These are phyloP conservation scores for Fusarium citri DNA, from an alignment of 2,329 filamentous ascomycete genomes.

Conservation along the genomic window DNA sequence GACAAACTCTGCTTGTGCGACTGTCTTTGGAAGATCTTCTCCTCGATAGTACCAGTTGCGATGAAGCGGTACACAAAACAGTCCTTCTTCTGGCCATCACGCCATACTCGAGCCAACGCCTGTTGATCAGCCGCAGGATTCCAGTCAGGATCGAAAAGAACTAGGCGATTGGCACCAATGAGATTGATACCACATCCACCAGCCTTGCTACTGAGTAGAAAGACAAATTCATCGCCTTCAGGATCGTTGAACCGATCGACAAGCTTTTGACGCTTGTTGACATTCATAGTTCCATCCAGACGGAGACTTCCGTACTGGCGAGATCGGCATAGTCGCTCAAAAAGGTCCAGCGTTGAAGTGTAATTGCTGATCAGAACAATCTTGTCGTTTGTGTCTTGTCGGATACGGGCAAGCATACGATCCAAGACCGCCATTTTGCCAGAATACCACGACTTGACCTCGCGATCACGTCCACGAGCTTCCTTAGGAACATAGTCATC, in stretches of 20 bases:
- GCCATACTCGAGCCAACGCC: slow-evolving; percentile 96
- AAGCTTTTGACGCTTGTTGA: slow-evolving; percentile 95
- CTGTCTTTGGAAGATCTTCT: slow-evolving; percentile 99
- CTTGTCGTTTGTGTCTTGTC: slow-evolving; percentile 97
- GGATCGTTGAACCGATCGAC: slow-evolving; percentile 99
- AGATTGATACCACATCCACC: slow-evolving; percentile 97
- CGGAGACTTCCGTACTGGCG: slow-evolving; percentile 87
- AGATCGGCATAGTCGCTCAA: slow-evolving; percentile 88
- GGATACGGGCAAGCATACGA: slow-evolving; percentile 95
- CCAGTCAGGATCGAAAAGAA: slow-evolving; percentile 98
- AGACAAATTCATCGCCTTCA: slow-evolving; percentile 88
- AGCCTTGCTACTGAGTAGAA: slow-evolving; percentile 95
- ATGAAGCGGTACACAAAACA: slow-evolving; percentile 99
- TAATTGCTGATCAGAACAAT: slow-evolving; percentile 99
- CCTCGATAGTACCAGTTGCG: slow-evolving; percentile 95
- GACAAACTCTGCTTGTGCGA: slow-evolving; percentile 98
- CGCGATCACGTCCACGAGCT: slow-evolving; percentile 85
- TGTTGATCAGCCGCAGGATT: slow-evolving; percentile 98
- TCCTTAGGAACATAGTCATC: slow-evolving; percentile 92
- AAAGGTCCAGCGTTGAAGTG: slow-evolving; percentile 94
- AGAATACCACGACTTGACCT: slow-evolving; percentile 95
- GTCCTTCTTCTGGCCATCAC: slow-evolving; percentile 98
- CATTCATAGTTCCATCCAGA: slow-evolving; percentile 97
- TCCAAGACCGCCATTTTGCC: slow-evolving; percentile 99
- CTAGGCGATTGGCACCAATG: slow-evolving; percentile 92